Base-by-base conservation (phyloP, 2,329 filamentous ascomycete species). In the Curvularia eragrostidis region DNA sequence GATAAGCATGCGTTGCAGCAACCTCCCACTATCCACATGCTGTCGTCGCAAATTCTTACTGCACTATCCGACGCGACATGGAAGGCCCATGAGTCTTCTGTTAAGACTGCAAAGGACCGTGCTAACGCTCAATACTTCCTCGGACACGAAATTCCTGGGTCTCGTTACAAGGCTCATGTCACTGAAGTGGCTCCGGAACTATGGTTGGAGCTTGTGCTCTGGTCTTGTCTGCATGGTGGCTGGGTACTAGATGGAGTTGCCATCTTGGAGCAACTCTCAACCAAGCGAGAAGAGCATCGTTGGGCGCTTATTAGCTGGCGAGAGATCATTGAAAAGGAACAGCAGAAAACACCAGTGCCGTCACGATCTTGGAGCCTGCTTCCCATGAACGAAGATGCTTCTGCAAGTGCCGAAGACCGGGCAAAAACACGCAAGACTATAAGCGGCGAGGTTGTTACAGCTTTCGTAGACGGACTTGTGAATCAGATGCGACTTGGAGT, bases 401-500 rank as follows among this genome's bases (percentile, higher is more conserved):
- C 58, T n/a, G 58, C 64, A 21, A 65, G 65, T 23, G 53, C 59
- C 18, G 52, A 72, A 49, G 70, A 72, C 39, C 68, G 70, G 43
- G 64, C 64, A 9, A 65, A 68, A 38, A 76, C 80, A 9, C 71
- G 73, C 36, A 73, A 78, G 48, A 86, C 83, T 0, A 81, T 89
- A 64, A 87, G 85, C 65, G 78, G 79, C 41, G 86, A 89, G 71
- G 80, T 88, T 10, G 79, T 87, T 24, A 76, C 81, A 50, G 82
- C 83, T 5, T 79, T 86, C 39, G 74, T 86, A 28, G 83, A 86
- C 64, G 82, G 80, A 15, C 68, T 86, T 13, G 67, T 82, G 39
- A 83, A 81, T 58, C 66, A 70, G 12, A 68, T 82, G 41, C 79
- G 78, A 52, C 64, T 80, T 21, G 81, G 80, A 43, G 77, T 79